Evolutionary conservation across 108 stramenopile species (phyloP).

Genomic region (Hondaea fermentalgiana): DNA sequence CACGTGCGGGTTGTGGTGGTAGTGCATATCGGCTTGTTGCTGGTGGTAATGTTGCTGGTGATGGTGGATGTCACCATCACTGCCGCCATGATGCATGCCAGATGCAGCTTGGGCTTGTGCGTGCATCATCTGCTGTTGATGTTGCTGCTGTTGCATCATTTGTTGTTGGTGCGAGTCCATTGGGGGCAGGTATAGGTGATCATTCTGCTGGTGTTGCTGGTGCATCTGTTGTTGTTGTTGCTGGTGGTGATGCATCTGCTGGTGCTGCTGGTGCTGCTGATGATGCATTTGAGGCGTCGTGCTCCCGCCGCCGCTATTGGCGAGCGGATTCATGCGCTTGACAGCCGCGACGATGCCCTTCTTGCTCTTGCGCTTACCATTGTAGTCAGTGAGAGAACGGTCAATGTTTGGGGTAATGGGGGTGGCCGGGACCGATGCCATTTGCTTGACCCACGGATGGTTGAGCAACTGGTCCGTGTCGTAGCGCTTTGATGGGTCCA

Average conservation of each 20-base stretch:
- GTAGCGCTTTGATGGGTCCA: constrained; percentile 57
- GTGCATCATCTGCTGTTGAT: neutral
- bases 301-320: neutral
- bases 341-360: neutral
- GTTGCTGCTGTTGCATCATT: neutral
- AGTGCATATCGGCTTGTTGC: neutral
- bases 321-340: constrained; percentile 10
- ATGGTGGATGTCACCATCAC: neutral
- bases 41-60: neutral
- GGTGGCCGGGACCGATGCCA: neutral
- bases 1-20: neutral
- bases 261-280: neutral
- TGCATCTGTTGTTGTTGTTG: constrained; percentile 10
- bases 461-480: constrained; percentile 58
- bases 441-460: constrained; percentile 54
- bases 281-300: neutral
- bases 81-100: neutral
- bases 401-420: constrained; percentile 19
- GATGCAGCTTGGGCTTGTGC: neutral
- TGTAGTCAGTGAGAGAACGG: neutral
- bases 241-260: neutral
- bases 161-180: neutral
- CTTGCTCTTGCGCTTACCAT: neutral
- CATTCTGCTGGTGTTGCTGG: neutral
- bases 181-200: neutral